A percentile compares a stretch with the other conserved stretches of the same genome.
Evolutionary conservation across 306 rosid genomes (phyloP).

Genomic region (Oemleria cerasiformis): DNA sequence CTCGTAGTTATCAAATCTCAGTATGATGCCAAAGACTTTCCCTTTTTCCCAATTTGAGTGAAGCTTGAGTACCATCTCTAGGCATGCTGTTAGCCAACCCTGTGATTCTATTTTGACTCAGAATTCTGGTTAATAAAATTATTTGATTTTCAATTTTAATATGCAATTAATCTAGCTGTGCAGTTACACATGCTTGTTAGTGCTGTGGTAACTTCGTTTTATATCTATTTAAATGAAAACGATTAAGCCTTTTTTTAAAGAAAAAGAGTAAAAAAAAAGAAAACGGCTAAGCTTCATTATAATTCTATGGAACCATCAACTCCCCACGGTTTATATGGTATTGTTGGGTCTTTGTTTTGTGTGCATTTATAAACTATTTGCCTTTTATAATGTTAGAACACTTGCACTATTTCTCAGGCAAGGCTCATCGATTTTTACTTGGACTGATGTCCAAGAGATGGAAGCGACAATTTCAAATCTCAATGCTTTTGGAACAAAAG

Average conservation of each 20-base stretch:
- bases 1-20: too few species aligned
- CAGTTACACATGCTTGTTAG: neutral
- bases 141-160: neutral
- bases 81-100: constrained; percentile 4
- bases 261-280: neutral
- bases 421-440: constrained; percentile 44
- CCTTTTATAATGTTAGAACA: constrained; percentile 20
- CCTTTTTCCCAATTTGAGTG: neutral
- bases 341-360: constrained; percentile 9
- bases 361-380: neutral
- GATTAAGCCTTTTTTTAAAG: neutral
- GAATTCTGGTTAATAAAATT: neutral
- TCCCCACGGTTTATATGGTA: constrained; percentile 13
- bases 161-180: neutral
- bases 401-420: constrained; percentile 51
- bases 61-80: neutral
- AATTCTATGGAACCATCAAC: neutral
- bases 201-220: neutral
- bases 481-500: constrained; percentile 64
- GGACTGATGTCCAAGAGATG: constrained; percentile 78
- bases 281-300: neutral
- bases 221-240: neutral
- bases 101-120: neutral
- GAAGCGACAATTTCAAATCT: constrained; percentile 70
- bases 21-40: too few species aligned